Evolutionary conservation across 257 asterid genomes (phyloP).

Genomic region (Osmanthus fragrans): DNA sequence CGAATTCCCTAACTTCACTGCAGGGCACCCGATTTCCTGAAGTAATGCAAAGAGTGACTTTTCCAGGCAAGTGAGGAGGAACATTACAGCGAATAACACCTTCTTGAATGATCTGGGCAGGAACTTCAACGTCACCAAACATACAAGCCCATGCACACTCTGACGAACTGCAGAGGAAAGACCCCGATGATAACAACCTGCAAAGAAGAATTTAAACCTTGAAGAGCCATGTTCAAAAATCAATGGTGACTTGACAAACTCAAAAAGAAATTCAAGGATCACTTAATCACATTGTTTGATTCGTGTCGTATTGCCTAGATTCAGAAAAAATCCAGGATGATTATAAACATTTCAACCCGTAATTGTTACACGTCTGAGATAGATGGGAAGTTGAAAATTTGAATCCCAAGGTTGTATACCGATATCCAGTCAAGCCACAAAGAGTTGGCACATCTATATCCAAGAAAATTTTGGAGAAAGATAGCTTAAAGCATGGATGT

Average conservation of each 20-base stretch:
- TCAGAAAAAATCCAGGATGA: not conserved
- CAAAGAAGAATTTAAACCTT: slow-evolving; percentile 27
- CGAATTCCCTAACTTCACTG: slow-evolving; percentile 87
- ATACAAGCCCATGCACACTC: slow-evolving; percentile 83
- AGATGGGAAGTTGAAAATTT: not conserved
- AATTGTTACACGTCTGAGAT: not conserved
- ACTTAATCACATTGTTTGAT: not conserved
- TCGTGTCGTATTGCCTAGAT: not conserved
- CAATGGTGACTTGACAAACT: too few species aligned
- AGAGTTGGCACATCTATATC: not conserved
- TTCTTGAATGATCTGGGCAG: slow-evolving; percentile 75
- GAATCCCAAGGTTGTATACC: not conserved
- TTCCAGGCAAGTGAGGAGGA: slow-evolving; percentile 74
- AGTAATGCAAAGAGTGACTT: slow-evolving; percentile 72
- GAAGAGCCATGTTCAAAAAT: not conserved
- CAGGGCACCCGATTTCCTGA: slow-evolving; percentile 81
- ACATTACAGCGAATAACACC: slow-evolving; percentile 84
- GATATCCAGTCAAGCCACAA: not conserved
- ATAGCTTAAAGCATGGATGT: not conserved
- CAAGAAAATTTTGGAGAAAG: not conserved
- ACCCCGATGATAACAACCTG: slow-evolving; percentile 83
- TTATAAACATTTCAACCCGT: not conserved
- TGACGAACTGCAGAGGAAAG: slow-evolving; percentile 71
- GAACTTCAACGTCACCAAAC: slow-evolving; percentile 92
- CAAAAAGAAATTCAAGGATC: not conserved